Base-by-base conservation (phyloP, 2,329 filamentous ascomycete species). In the Fusarium equiseti region DNA sequence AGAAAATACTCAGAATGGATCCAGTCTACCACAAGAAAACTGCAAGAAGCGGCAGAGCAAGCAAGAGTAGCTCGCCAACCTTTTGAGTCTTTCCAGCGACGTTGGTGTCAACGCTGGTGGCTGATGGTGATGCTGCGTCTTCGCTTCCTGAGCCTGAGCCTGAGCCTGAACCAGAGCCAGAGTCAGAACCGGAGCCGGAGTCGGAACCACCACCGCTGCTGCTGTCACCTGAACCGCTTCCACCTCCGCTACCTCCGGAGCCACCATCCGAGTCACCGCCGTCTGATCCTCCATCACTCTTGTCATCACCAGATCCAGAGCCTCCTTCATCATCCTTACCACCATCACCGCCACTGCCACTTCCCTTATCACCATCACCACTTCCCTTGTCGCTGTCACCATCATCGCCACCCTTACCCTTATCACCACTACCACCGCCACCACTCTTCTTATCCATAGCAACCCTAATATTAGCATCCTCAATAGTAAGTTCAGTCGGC, bases 401-500 rank as follows among this genome's bases (percentile, higher is more conserved):
- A 24, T 8, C 15, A 12, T 20, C 29, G 1, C 29, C 27, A 11
- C 8, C 13, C 15, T 9, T 26, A 18, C 22, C 35, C 7, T n/a
- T 35, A 18, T 12, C 35, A 4, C 24, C 46, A 6, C 20, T 13
- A 3, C 54, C 18, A 0, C 32, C 32, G 2, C 44, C 44, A 15
- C n/a, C 12, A 2, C 18, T 38, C 4, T 38, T 38, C 5, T 15
- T 20, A 16, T 3, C 12, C 13, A 26, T 6, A 6, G 46, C n/a
- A 24, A 52, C 35, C 10, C 42, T 48, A 4, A 63, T 55, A 35
- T 55, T 63, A 22, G 60, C 60, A 45, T 63, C 32, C 48, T 45
- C 18, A 43, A 63, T 56, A 2, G 59, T 56, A 20, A 63, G 26
- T 26, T 63, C 58, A 8, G 63, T 49, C n/a, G 58, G 46, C 8